Evolutionary conservation across 148 eudicot genomes (phyloP).

Genomic region (Hydrangea macrophylla): DNA sequence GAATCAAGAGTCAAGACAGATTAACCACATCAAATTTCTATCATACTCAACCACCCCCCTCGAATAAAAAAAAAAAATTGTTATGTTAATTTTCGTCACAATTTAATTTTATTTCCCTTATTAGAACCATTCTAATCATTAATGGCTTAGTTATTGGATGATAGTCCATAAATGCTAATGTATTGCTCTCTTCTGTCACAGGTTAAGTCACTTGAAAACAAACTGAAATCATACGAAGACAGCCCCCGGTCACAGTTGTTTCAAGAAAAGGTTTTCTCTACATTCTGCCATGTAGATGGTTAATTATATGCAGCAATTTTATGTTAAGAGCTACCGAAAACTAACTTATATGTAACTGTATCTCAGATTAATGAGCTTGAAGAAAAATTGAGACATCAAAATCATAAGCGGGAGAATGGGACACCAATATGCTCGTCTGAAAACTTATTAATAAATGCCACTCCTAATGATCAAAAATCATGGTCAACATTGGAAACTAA

Average conservation of each 20-base stretch:
- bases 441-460: constrained; percentile 34
- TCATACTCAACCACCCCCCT: too few species aligned
- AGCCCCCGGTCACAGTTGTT: constrained; percentile 10
- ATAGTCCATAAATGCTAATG: neutral
- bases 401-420: constrained; percentile 23
- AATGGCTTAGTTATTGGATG: neutral
- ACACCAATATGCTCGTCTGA: constrained; percentile 26
- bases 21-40: neutral
- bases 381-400: constrained; percentile 49
- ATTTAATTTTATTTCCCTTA: too few species aligned
- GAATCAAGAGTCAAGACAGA: too few species aligned
- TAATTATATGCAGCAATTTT: neutral
- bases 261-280: constrained; percentile 41
- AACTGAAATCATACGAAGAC: constrained; percentile 6
- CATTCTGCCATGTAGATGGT: neutral
- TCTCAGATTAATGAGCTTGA: constrained; percentile 52
- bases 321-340: neutral
- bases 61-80: too few species aligned
- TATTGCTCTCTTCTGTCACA: constrained; percentile 19
- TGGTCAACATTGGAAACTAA: constrained; percentile 1
- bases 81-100: too few species aligned
- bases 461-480: constrained; percentile 35
- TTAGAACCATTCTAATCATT: neutral
- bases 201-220: constrained; percentile 64
- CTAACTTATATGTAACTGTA: constrained; percentile 4